Evolutionary conservation across 306 rosid genomes (phyloP).

Genomic region (Macrotyloma uniflorum): DNA sequence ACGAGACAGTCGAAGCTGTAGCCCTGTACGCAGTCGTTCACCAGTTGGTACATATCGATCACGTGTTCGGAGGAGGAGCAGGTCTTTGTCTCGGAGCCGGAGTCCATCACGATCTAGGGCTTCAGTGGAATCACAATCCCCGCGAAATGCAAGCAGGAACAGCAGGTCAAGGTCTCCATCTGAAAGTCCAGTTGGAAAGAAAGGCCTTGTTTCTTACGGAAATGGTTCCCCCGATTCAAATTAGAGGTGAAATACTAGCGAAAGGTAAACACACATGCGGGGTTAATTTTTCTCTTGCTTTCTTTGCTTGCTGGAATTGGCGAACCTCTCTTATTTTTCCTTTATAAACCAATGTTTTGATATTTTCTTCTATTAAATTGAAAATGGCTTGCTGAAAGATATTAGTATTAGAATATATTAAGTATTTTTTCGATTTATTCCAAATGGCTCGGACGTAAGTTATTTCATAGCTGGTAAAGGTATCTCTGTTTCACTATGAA

Average conservation of each 20-base stretch:
- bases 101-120: conserved; percentile 57
- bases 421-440: too few relatives aligned
- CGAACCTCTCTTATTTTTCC: neutral
- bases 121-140: conserved; percentile 63
- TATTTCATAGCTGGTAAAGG: neutral
- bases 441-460: neutral
- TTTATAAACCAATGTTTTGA: conserved; percentile 42
- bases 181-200: conserved; percentile 66
- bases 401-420: conserved; percentile 19
- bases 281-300: neutral
- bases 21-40: conserved; percentile 59
- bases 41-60: conserved; percentile 60
- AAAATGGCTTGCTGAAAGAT: conserved; percentile 37
- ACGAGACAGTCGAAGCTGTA: conserved; percentile 58
- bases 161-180: conserved; percentile 55
- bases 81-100: conserved; percentile 56
- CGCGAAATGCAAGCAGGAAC: conserved; percentile 47
- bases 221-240: conserved; percentile 46
- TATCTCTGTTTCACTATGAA: neutral
- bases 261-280: neutral
- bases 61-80: conserved; percentile 50
- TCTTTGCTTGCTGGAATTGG: conserved; percentile 12
- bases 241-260: neutral
- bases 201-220: conserved; percentile 86
- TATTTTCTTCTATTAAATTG: conserved; percentile 15